Evolutionary conservation across 208 protist species (phyloP).

Genomic region (Crithidia sp.): DNA sequence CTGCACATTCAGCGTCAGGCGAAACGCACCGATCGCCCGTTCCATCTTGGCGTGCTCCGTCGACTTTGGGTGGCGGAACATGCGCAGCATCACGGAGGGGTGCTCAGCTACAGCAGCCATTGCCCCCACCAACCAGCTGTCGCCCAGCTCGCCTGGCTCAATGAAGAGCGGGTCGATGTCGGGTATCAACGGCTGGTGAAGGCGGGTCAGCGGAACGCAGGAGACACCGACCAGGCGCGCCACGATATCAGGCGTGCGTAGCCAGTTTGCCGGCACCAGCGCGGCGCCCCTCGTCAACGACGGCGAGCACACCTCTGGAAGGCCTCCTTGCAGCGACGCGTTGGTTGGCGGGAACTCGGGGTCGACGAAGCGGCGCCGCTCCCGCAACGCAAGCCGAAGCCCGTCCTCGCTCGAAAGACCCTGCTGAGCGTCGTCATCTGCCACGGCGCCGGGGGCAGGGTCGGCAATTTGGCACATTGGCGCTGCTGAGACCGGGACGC

Average conservation of each 20-base stretch:
- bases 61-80: slow-evolving; percentile 33
- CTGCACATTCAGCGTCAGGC: slow-evolving; percentile 63
- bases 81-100: slow-evolving; percentile 32
- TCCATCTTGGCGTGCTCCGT: slow-evolving; percentile 31
- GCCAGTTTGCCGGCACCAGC: neutral
- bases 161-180: slow-evolving; percentile 33
- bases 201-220: slow-evolving; percentile 5
- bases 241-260: slow-evolving; percentile 14
- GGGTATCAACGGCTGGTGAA: neutral
- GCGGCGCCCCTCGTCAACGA: neutral
- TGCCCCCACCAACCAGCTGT: slow-evolving; percentile 68
- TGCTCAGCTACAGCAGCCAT: slow-evolving; percentile 62
- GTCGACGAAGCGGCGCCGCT: slow-evolving; percentile 13
- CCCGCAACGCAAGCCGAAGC: slow-evolving; percentile 8
- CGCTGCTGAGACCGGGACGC: slow-evolving; percentile 2
- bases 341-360: slow-evolving; percentile 9
- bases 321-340: slow-evolving; percentile 5
- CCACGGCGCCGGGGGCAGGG: neutral
- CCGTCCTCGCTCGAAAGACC: slow-evolving; percentile 3
- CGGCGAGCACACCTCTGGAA: neutral
- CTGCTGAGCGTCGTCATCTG: neutral
- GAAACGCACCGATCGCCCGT: slow-evolving; percentile 56
- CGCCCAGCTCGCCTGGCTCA: slow-evolving; percentile 54
- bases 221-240: slow-evolving; percentile 1
- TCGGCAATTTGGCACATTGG: neutral